Conservation (phyloP, 495 filamentous ascomycete species). For the Penicillium antarcticum region DNA sequence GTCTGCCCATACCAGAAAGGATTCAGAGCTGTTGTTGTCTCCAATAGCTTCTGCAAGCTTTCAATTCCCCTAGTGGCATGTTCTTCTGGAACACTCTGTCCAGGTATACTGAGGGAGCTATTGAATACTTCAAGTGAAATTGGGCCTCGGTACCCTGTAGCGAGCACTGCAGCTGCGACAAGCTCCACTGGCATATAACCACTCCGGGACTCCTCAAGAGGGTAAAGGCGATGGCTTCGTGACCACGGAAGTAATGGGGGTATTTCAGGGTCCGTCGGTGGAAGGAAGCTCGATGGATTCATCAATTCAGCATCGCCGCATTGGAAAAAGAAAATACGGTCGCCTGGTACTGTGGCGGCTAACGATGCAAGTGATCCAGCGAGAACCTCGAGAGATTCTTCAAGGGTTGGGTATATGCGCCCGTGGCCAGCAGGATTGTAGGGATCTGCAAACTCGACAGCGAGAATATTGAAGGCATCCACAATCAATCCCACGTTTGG, state of each 20-base stretch:
- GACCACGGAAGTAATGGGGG: slow-evolving; percentile 33
- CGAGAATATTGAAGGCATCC: slow-evolving; percentile 67
- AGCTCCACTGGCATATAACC: slow-evolving; percentile 63
- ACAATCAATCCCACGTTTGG: slow-evolving; percentile 63
- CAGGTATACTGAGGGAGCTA: slow-evolving; percentile 20
- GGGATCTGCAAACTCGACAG: slow-evolving; percentile 67
- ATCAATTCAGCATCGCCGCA: slow-evolving; percentile 62
- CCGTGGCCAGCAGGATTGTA: slow-evolving; percentile 28
- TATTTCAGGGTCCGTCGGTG: slow-evolving; percentile 16
- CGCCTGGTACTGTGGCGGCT: slow-evolving; percentile 49
- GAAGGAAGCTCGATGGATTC: slow-evolving; percentile 34
- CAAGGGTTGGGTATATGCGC: slow-evolving; percentile 19
- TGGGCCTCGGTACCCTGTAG: slow-evolving; percentile 60
- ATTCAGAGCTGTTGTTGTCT: slow-evolving; percentile 9
- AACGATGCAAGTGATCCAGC: slow-evolving; percentile 41
- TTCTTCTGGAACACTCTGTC: slow-evolving; percentile 5
- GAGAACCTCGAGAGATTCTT: slow-evolving; percentile 23
- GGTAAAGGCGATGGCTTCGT: slow-evolving; percentile 47
- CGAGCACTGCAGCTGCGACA: slow-evolving; percentile 57
- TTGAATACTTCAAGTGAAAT: slow-evolving; percentile 65
- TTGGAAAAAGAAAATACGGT: slow-evolving; percentile 70
- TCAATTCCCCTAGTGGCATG: slow-evolving; percentile 28
- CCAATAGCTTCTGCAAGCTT: slow-evolving; percentile 12
- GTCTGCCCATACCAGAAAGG: slow-evolving; percentile 22
- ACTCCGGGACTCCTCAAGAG: slow-evolving; percentile 43